These are phyloP conservation scores for Stipa capillata DNA, from an alignment of 176 grass and related monocot genomes.

Conservation along the genomic window DNA sequence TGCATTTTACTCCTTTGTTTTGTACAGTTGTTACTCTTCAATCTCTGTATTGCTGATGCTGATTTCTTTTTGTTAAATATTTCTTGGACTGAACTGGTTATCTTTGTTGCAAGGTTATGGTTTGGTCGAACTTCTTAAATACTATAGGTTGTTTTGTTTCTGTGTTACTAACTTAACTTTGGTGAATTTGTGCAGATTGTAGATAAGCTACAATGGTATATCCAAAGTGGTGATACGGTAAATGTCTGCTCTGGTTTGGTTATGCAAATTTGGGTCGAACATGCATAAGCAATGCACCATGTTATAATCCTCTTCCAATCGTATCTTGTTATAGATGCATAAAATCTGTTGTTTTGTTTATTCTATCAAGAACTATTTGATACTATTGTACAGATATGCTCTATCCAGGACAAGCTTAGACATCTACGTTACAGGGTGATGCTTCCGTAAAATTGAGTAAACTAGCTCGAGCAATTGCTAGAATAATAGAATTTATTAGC, in stretches of 20 bases:
- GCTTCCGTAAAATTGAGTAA: neutral
- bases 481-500: too few relatives aligned
- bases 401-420: neutral
- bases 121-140: neutral
- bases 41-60: too few relatives aligned
- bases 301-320: neutral
- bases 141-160: neutral
- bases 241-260: slow-evolving; percentile 17
- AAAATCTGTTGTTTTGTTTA: neutral
- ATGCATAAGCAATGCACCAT: neutral
- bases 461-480: too few relatives aligned
- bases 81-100: neutral
- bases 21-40: too few relatives aligned
- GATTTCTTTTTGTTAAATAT: neutral
- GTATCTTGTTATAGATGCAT: neutral
- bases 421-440: neutral
- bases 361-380: neutral
- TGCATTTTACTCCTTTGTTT: too few relatives aligned
- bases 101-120: neutral
- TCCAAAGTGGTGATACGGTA: slow-evolving; percentile 81
- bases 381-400: neutral
- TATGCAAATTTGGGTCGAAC: neutral
- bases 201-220: slow-evolving; percentile 87
- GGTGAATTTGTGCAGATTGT: slow-evolving; percentile 58
- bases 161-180: slow-evolving; percentile 6